Conservation (phyloP, 805 yeast species). For the Ogataea populi-albae region DNA sequence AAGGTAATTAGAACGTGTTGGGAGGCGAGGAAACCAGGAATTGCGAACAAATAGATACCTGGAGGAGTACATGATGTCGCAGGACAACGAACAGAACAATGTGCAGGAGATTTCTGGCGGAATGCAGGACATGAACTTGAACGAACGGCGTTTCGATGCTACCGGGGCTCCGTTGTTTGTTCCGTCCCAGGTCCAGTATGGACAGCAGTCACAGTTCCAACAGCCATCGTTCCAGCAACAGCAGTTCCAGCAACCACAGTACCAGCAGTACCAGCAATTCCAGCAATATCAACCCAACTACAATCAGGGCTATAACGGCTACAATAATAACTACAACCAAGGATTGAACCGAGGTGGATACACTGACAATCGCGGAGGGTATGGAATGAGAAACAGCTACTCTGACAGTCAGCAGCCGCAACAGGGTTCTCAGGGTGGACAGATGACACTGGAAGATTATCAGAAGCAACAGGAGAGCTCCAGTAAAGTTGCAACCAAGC, state of each 20-base stretch:
- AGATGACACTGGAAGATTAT: conserved; percentile 80
- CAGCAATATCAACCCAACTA: conserved; percentile 5
- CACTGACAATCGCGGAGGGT: conserved; percentile 24
- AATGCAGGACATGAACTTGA: conserved; percentile 42
- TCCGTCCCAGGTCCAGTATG: conserved; percentile 29
- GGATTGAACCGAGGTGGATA: no score
- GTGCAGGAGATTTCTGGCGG: conserved; percentile 44
- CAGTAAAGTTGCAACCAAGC: conserved; percentile 44
- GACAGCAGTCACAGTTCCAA: conserved; percentile 6
- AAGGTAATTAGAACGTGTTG: no score
- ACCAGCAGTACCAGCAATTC: conserved; percentile 18
- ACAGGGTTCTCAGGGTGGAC: conserved; percentile 28
- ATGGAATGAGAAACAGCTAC: conserved; percentile 28
- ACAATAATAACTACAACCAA: conserved; percentile 21
- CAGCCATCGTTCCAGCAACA: conserved; percentile 18
- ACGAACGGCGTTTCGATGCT: conserved; percentile 45
- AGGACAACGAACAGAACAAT: conserved; percentile 34
- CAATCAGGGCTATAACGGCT: conserved; percentile 15
- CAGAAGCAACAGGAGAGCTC: conserved; percentile 59
- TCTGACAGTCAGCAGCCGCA: conserved; percentile 22
- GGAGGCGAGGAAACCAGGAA: no score
- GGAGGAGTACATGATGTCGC: no score
- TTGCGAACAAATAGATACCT: no score
- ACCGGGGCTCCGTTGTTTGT: conserved; percentile 48
- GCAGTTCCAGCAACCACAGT: conserved; percentile 19